Conservation (phyloP, 2,329 filamentous ascomycete genomes). For the Cladosporium sp. region DNA sequence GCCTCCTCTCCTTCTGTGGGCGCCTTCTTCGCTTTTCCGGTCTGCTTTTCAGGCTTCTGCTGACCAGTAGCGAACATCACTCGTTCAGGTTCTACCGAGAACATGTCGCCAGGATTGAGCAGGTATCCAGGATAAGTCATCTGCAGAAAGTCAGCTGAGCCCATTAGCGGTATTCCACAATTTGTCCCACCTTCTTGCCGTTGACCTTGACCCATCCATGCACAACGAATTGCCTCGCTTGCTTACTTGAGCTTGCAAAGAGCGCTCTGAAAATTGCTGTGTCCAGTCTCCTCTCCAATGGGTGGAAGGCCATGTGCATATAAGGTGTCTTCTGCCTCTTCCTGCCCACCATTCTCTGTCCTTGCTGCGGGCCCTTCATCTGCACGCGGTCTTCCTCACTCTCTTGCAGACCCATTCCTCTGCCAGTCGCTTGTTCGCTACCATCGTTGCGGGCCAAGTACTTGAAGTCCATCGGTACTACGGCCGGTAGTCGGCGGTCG, state of each 20-base stretch:
- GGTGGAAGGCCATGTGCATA: slow-evolving; percentile 93
- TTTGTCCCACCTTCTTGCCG: slow-evolving; percentile 72
- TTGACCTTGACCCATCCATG: slow-evolving; percentile 95
- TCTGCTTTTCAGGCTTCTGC: slow-evolving; percentile 37
- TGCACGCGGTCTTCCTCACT: slow-evolving; percentile 15
- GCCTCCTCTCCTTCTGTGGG: slow-evolving; percentile 20
- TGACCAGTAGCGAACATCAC: slow-evolving; percentile 85
- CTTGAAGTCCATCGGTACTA: slow-evolving; percentile 76
- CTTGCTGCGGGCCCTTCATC: slow-evolving; percentile 14
- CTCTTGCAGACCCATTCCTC: slow-evolving; percentile 66
- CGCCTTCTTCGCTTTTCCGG: slow-evolving; percentile 13
- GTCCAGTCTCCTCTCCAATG: slow-evolving; percentile 84
- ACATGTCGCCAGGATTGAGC: slow-evolving; percentile 96
- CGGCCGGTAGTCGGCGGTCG: slow-evolving; percentile 70
- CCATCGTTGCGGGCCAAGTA: slow-evolving; percentile 81
- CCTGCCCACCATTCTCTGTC: slow-evolving; percentile 8
- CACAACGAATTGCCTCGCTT: slow-evolving; percentile 89
- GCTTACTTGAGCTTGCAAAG: slow-evolving; percentile 88
- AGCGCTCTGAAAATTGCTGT: slow-evolving; percentile 90
- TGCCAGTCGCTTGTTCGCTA: slow-evolving; percentile 73
- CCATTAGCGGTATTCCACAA: not conserved
- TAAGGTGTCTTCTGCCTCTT: slow-evolving; percentile 65
- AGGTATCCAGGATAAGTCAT: slow-evolving; percentile 90
- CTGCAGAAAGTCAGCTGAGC: slow-evolving; percentile 44
- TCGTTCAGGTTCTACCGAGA: slow-evolving; percentile 85